Evolutionary conservation across 106 monocot species (phyloP), one percentile per base, ranked within the genome.

Genomic region (Apostasia shenzhenica): DNA sequence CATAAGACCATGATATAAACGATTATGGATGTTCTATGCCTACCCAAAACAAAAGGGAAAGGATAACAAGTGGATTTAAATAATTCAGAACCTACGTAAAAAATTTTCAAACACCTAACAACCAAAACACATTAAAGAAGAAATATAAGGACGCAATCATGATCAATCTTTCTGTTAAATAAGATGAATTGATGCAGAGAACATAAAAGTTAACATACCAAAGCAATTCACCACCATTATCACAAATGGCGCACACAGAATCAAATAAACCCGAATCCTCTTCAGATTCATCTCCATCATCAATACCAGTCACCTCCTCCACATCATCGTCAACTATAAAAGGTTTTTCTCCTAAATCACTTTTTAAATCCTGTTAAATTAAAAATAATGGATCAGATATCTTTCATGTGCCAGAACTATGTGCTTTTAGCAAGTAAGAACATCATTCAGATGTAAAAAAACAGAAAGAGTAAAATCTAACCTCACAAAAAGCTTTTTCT

Each of bases 211-310:
- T 26, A 12, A 13, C 65, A 65, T 65, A 65, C 65, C 65, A 65
- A 48, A 65, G 65, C 7, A 63, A 8, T 50, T 45, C 53, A 48
- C 62, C 63, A 8, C 53, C 72, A 61, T 60, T 61, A 62, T 61
- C 49, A 50, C 62, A 72, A 37, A 70, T 52, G 26, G 55, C 5
- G 57, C 69, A 61, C 54, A 68, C 61, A 54, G 69, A 61, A 67
- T 49, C 72, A 61, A 61, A 59, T n/a, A 41, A 9, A 66, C 53
- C 64, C 66, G 55, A 66, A 37, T 73, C 65, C 55, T 72, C 63
- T n/a, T 63, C 60, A 11, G 58, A 70, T 26, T 70, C 55, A 45
- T 70, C 58, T 2, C 58, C 70, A 59, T 70, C 59, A 59, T 70
- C 58, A 58, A 45, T 39, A 14, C 57, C 56, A 37, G 57, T 44